Evolutionary conservation across 805 yeast genomes (phyloP), one percentile per base, ranked within the genome.

Genomic region (Maudiozyma saulgeensis): DNA sequence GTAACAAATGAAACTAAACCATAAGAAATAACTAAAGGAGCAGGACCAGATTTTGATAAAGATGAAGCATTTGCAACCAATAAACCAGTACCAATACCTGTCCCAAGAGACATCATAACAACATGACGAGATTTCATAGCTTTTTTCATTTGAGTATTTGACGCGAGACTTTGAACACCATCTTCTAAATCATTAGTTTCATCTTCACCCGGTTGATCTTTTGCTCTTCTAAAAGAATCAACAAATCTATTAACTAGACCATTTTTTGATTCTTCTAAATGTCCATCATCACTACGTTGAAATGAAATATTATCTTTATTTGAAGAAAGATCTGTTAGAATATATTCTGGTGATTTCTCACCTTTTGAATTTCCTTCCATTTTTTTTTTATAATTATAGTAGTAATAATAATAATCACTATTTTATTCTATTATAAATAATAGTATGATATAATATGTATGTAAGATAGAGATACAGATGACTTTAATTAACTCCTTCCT

Each of bases 81-180:
- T 32, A 81, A 67, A 53, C 86, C 87, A 15, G 91, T 82, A 56
- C 95, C 96, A 51, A 87, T 82, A 44, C 90, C 82, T 49, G 93
- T 89, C 49, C 90, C 93, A 48, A 87, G 72, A 46, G 93, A 87
- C 66, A 87, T 82, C 79, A 85, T 78, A 51, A 79, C 77, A 53
- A 82, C 76, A 56, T 83, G 89, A 37, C 77, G 61, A 13, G 67
- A 55, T 41, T 63, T 61, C 56, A 55, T 54, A 4, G 51, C 46
- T 28, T 53, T 56, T 40, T 53, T 59, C 35, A 56, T 46, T 28
- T 52, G 58, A 6, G 51, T 38, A 19, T 51, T 51, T 3, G 56
- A 34, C 9, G 31, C 32, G n/a, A 56, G 35, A 2, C 59, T 49
- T 31, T 34, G 50, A 25, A 57, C 51, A 12, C 54, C 58, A 47